Evolutionary conservation across 192 early-diverging fungal species (phyloP).

Genomic region (Radiomyces spectabilis): DNA sequence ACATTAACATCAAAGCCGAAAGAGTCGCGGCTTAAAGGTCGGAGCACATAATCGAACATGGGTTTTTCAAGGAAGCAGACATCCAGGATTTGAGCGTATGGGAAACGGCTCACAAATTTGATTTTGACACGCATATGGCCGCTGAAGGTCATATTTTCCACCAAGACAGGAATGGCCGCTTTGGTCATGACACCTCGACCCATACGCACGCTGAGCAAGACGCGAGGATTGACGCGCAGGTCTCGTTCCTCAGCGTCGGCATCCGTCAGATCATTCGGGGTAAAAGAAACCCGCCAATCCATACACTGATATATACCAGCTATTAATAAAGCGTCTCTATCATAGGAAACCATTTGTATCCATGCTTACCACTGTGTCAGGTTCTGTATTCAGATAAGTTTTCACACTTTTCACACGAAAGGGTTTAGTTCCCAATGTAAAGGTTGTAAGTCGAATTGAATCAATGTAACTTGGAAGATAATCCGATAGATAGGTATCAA

Average conservation of each 20-base stretch:
- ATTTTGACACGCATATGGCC: slow-evolving; percentile 60
- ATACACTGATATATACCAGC: too few species aligned
- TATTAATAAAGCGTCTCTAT: too few species aligned
- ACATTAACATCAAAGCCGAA: slow-evolving; percentile 70
- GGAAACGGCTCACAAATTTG: slow-evolving; percentile 66
- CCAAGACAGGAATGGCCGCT: slow-evolving; percentile 68
- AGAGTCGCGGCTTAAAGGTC: slow-evolving; percentile 62
- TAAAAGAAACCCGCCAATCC: slow-evolving; percentile 75
- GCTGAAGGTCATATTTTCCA: slow-evolving; percentile 66
- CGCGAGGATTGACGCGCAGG: slow-evolving; percentile 59
- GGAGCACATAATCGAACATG: slow-evolving; percentile 69
- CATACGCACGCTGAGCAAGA: slow-evolving; percentile 67
- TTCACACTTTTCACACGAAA: slow-evolving; percentile 52
- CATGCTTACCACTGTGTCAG: slow-evolving; percentile 38
- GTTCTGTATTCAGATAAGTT: slow-evolving; percentile 49
- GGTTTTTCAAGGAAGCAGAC: slow-evolving; percentile 69
- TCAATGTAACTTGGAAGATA: slow-evolving; percentile 60
- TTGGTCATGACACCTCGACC: slow-evolving; percentile 66
- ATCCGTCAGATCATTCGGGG: slow-evolving; percentile 58
- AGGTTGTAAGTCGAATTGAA: slow-evolving; percentile 49
- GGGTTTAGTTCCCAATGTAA: slow-evolving; percentile 60
- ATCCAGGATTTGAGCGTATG: slow-evolving; percentile 62
- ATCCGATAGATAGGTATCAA: slow-evolving; percentile 55
- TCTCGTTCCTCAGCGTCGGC: slow-evolving; percentile 39
- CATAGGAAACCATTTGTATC: too few species aligned